Percentiles rank a stretch among this genome's conserved stretches.
Evolutionary conservation across 768 basidiomycete species (phyloP).

Genomic region (Russula dissimulans): DNA sequence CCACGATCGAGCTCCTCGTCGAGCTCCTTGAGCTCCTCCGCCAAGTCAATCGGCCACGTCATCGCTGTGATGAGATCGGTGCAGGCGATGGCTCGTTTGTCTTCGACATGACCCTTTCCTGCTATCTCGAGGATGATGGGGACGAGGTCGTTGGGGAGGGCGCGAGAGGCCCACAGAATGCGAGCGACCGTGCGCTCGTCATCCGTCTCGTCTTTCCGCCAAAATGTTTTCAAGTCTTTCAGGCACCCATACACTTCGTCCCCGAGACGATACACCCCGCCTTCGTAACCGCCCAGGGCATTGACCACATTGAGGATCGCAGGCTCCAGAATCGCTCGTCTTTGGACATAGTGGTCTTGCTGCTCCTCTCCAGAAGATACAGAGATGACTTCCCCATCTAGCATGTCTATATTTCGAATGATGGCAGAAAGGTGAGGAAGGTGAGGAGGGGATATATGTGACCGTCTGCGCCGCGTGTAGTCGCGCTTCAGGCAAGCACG

Average conservation of each 20-base stretch:
- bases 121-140: constrained; percentile 78
- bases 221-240: constrained; percentile 90
- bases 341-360: constrained; percentile 28
- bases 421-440: neutral
- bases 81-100: constrained; percentile 73
- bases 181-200: constrained; percentile 94
- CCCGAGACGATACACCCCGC: constrained; percentile 59
- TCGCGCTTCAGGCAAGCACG: neutral
- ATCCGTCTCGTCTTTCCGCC: constrained; percentile 94
- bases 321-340: constrained; percentile 52
- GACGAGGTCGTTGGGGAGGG: constrained; percentile 79
- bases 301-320: constrained; percentile 68
- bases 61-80: constrained; percentile 90
- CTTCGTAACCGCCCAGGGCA: constrained; percentile 71
- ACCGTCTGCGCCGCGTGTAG: too few species aligned
- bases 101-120: constrained; percentile 66
- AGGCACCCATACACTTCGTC: constrained; percentile 79
- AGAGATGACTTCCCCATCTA: constrained; percentile 24
- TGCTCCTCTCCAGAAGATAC: constrained; percentile 24
- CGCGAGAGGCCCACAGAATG: constrained; percentile 82
- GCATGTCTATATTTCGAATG: constrained; percentile 15
- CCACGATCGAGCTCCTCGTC: constrained; percentile 72
- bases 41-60: constrained; percentile 98
- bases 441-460: neutral
- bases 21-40: constrained; percentile 88